These are phyloP conservation scores for Rubroshorea leprosula DNA, from an alignment of 345 rosid genomes.

Conservation along the genomic window DNA sequence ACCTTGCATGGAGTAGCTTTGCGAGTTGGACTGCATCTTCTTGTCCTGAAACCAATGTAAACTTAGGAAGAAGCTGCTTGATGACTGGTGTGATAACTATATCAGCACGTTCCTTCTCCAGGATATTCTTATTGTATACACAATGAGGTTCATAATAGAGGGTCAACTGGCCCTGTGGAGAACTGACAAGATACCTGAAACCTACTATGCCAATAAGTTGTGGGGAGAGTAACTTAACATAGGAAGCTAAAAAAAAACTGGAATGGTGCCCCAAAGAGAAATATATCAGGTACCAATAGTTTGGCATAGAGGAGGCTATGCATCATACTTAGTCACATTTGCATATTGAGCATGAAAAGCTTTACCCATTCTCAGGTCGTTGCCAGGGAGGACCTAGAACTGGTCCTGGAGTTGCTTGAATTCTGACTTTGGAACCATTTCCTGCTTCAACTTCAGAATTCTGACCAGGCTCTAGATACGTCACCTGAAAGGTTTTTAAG, in stretches of 20 bases:
- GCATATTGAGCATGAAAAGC: constrained; percentile 4
- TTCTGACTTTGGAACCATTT: constrained; percentile 47
- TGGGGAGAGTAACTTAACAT: background rate
- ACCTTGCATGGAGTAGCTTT: too few species aligned
- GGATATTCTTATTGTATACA: constrained; percentile 47
- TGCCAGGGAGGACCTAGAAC: constrained; percentile 98
- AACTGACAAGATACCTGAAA: constrained; percentile 55
- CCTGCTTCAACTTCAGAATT: constrained; percentile 42
- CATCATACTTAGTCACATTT: constrained; percentile 8
- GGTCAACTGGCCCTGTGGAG: constrained; percentile 50
- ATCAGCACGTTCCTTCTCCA: constrained; percentile 66
- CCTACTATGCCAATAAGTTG: background rate
- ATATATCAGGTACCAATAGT: background rate
- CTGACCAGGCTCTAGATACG: constrained; percentile 74
- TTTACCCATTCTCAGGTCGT: constrained; percentile 90
- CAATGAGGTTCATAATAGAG: constrained; percentile 95
- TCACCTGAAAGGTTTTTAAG: constrained; percentile 42
- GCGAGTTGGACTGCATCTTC: constrained; percentile 91
- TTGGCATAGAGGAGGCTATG: constrained; percentile 1
- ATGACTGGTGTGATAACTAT: constrained; percentile 83
- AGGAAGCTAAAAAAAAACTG: background rate
- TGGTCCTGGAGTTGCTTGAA: constrained; percentile 84
- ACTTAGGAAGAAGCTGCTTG: constrained; percentile 86
- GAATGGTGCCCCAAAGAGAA: background rate
- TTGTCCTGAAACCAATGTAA: constrained; percentile 90